A percentile compares a stretch with the other conserved stretches of the same genome.
Evolutionary conservation across 768 basidiomycete genomes (phyloP).

Genomic region (Leucocoprinus birnbaumii): DNA sequence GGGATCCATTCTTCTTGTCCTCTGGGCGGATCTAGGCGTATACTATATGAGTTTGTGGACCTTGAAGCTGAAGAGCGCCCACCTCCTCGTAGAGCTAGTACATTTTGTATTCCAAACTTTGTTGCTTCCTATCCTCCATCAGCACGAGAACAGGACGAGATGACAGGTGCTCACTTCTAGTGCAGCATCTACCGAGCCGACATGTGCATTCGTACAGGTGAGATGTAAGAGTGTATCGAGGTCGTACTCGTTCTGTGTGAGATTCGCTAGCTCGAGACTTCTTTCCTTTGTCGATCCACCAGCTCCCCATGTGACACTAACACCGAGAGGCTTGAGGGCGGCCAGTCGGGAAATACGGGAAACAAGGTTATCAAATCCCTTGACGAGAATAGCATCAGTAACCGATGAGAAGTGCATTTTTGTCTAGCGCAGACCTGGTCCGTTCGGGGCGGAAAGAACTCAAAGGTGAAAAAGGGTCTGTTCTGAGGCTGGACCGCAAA

Average conservation of each 20-base stretch:
- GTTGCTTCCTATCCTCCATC: slow-evolving; percentile 59
- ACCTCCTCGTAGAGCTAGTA: slow-evolving; percentile 93
- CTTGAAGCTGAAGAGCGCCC: slow-evolving; percentile 17
- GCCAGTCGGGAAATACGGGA: slow-evolving; percentile 83
- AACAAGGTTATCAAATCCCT: slow-evolving; percentile 92
- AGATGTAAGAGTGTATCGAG: slow-evolving; percentile 91
- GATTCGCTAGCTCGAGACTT: slow-evolving; percentile 80
- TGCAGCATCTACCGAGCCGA: slow-evolving; percentile 84
- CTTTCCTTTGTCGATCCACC: slow-evolving; percentile 90
- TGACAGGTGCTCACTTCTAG: slow-evolving; percentile 55
- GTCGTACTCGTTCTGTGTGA: slow-evolving; percentile 70
- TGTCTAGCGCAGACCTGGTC: slow-evolving; percentile 54
- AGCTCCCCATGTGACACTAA: slow-evolving; percentile 97
- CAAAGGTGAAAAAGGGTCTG: slow-evolving; percentile 87
- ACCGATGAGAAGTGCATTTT: not conserved
- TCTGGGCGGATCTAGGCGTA: slow-evolving; percentile 76
- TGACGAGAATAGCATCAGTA: slow-evolving; percentile 11
- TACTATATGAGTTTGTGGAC: not conserved
- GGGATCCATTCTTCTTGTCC: slow-evolving; percentile 94
- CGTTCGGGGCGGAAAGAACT: slow-evolving; percentile 96
- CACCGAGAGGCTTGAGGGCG: slow-evolving; percentile 73
- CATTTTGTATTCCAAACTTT: slow-evolving; percentile 78
- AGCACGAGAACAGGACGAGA: too few species aligned
- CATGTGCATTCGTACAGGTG: slow-evolving; percentile 96
- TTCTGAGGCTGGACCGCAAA: slow-evolving; percentile 41